Base-by-base conservation (phyloP, 176 grass and related monocot genomes). In the Aegilops speltoides region DNA sequence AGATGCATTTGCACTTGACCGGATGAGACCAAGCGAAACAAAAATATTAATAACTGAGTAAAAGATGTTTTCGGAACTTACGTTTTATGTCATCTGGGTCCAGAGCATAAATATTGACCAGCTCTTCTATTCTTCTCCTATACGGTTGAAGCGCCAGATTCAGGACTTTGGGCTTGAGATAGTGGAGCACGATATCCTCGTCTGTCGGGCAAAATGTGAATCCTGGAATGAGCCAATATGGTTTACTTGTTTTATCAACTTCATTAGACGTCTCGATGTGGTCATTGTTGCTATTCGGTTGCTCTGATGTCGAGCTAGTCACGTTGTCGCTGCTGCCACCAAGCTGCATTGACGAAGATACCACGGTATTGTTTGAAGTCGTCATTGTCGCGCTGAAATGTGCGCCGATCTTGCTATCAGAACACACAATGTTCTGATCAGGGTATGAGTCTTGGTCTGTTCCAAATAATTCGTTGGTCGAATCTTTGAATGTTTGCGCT, bases 151-250 rank as follows among this genome's bases (percentile, higher is more conserved):
- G 16, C 50, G 50, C 36, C 41, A 20, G 54, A 29, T 43, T 28
- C 10, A 83, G 4, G 23, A 74, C 23, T 74, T 83, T 83, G 37
- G 2, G 31, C 36, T 60, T 60, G 34, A 83, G 68, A 62, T 43
- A 83, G n/a, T 62, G 16, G 5, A 83, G 2, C 52, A 83, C 68
- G 4, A 83, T 9, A 3, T 83, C 68, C 3, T 22, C 23, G 5
- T 83, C 82, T 2, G 68, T 62, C 34, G 82, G 82, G 6, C 29
- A 25, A n/a, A 83, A 83, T 12, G 1, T 83, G 1, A 74, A 73
- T 26, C 68, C 82, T 11, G 52, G 52, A 22, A 40, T 4, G 9
- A 16, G 22, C n/a, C 48, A 71, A 48, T 22, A 59, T 11, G 45
- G 20, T 3, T 13, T 8, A 34, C 41, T 56, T 54, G 50, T 54